Percentiles rank a stretch among this genome's conserved stretches.
These are phyloP conservation scores for Rhizoctonia solani DNA, from an alignment of 1,284 basidiomycete species.

Conservation along the genomic window DNA sequence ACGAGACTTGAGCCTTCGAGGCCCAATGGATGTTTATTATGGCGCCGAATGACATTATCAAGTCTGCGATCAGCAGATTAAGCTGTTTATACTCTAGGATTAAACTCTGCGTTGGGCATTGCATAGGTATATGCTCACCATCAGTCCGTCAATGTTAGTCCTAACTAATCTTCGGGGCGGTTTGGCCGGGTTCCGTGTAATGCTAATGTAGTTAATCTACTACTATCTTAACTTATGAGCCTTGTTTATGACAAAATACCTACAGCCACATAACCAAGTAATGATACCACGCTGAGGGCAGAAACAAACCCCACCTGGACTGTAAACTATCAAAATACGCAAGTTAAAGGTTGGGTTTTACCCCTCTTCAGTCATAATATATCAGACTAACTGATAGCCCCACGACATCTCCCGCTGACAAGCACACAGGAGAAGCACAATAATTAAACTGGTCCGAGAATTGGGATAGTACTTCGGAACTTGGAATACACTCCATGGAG, in stretches of 20 bases:
- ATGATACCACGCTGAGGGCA: conserved; percentile 20
- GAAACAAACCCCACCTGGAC: conserved; percentile 35
- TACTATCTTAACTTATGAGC: not conserved
- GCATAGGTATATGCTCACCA: conserved; percentile 12
- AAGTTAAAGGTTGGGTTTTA: not conserved
- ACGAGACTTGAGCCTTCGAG: conserved; percentile 32
- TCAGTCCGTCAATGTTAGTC: conserved; percentile 30
- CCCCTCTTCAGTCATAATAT: not conserved
- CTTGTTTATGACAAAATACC: not conserved
- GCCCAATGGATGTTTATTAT: conserved; percentile 38
- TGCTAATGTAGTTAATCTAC: conserved; percentile 23
- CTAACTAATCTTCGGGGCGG: conserved; percentile 26
- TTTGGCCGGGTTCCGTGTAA: not conserved
- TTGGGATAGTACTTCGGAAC: too few species aligned
- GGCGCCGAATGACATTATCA: conserved; percentile 39
- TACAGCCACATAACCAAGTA: conserved; percentile 3
- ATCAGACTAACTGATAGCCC: not conserved
- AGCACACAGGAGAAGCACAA: not conserved
- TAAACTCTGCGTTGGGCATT: conserved; percentile 4
- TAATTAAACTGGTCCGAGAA: not conserved
- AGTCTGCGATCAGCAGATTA: conserved; percentile 39
- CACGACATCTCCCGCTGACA: not conserved
- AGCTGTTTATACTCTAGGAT: conserved; percentile 7
- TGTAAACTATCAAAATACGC: conserved; percentile 20
- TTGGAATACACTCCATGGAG: too few species aligned